Base-by-base conservation (phyloP, 176 grass and related monocot genomes). In the Areca catechu region DNA sequence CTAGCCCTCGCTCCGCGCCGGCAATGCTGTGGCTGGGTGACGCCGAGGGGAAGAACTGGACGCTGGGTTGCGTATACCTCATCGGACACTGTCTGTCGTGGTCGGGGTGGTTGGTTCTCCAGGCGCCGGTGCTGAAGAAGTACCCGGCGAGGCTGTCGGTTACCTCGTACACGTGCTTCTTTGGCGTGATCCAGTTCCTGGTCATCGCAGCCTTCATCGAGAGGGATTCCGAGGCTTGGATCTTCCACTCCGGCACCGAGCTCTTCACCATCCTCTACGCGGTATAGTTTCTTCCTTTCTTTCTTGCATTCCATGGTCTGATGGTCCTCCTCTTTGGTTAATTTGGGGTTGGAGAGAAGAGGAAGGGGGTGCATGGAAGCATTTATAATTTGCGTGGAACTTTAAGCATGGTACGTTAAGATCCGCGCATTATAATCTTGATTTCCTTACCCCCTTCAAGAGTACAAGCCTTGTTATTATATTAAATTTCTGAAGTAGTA, bases 91-190 rank as follows among this genome's bases (percentile, higher is more conserved):
- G 94, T 67, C 66, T 98, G 47, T 98, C 94, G 59, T 98, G 94
- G 94, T 98, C 94, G 1, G 94, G 88, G 0, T 98, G 94, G 94
- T 76, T 98, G 24, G 94, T 98, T 76, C 84, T 98, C 49, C 94
- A 98, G 76, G 84, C 81, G 1, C 94, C 94, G 20, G 73, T 98
- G 67, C 88, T 98, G 16, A 98, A 98, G 64, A 92, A 93, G 72
- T 98, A 98, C 73, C 94, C 94, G 20, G 94, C 94, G 27, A 62
- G 74, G 58, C 78, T 98, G 15, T 98, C 94, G 0, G 94, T 98
- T 3, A 98, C 94, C 6, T 98, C 94, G 9, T 98, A 93, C 84
- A 98, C 94, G 50, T 98, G 94, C 72, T 98, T 98, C 81, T 98
- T 98, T 51, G 94, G 94, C 10, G 94, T 98, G 58, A 86, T 98